Conservation (phyloP, 2,329 filamentous ascomycete genomes). For the Ambrosiella xylebori region DNA sequence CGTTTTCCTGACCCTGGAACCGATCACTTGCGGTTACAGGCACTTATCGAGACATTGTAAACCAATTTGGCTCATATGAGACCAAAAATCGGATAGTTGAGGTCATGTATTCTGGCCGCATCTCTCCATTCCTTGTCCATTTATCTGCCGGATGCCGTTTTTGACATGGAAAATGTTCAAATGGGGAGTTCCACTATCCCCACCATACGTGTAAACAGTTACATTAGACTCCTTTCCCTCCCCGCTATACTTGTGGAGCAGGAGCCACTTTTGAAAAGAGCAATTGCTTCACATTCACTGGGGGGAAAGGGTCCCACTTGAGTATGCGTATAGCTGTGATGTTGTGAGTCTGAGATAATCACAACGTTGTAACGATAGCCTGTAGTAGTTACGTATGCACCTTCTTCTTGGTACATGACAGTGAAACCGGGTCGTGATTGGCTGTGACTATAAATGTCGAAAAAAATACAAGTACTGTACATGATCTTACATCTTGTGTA, state of each 20-base stretch:
- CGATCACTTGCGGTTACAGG: background rate
- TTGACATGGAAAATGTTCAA: no score
- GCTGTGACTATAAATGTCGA: background rate
- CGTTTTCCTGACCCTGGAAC: background rate
- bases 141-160: background rate
- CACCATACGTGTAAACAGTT: no score
- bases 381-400: no score
- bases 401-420: no score
- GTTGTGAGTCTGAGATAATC: background rate
- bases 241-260: background rate
- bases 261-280: background rate
- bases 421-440: no score
- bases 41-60: background rate
- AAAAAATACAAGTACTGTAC: background rate
- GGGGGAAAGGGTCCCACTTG: background rate
- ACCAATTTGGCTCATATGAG: no score
- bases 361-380: background rate
- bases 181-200: no score
- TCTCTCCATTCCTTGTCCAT: background rate
- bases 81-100: no score
- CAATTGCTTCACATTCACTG: background rate
- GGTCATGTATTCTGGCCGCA: background rate
- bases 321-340: background rate
- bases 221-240: background rate
- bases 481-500: background rate